Evolutionary conservation across 495 filamentous ascomycete genomes (phyloP).

Genomic region (Cercophora newfieldiana): DNA sequence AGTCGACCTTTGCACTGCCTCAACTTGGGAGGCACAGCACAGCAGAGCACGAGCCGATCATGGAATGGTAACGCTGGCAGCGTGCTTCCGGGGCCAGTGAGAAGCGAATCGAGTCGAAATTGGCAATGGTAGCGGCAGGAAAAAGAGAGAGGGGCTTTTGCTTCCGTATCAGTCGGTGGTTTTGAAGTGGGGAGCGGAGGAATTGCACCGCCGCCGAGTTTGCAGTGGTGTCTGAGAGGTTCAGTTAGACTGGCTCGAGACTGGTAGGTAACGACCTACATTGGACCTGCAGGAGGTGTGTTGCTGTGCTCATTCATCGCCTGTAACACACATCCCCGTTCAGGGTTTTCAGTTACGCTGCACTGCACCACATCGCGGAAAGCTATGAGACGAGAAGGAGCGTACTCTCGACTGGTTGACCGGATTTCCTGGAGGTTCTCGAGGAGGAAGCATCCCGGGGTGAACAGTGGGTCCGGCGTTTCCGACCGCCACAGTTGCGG

Average conservation of each 20-base stretch:
- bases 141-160: background rate
- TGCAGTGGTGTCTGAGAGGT: too few species aligned
- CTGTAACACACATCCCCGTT: background rate
- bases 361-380: background rate
- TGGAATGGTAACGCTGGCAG: background rate
- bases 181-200: too few species aligned
- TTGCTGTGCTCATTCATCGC: too few species aligned
- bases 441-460: too few species aligned
- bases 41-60: background rate
- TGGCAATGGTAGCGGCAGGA: background rate
- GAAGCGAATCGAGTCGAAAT: background rate
- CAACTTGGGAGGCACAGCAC: background rate
- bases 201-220: too few species aligned
- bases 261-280: background rate
- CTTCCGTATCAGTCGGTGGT: background rate
- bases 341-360: background rate
- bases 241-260: too few species aligned
- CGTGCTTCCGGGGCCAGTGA: background rate
- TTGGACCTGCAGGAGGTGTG: background rate
- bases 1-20: background rate
- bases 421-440: too few species aligned
- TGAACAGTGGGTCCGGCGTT: background rate
- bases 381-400: too few species aligned
- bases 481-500: background rate
- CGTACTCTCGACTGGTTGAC: too few species aligned